These are phyloP conservation scores for Cutaneotrichosporon cutaneum DNA, from an alignment of 1,284 basidiomycete species.

Conservation along the genomic window DNA sequence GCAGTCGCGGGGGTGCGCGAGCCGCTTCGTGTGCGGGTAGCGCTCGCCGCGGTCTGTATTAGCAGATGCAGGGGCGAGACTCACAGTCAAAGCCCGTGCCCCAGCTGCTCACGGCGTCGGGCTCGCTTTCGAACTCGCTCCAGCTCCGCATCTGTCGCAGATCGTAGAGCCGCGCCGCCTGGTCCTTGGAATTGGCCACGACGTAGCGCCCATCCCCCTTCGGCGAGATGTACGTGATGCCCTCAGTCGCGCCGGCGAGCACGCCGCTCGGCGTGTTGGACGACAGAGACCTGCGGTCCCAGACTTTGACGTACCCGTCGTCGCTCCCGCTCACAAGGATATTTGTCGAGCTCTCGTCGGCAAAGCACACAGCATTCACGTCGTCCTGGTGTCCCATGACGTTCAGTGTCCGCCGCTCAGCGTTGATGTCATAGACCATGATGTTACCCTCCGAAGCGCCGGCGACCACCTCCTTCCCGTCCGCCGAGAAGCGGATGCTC, in stretches of 20 bases:
- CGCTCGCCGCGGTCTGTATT: conserved; percentile 63
- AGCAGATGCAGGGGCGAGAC: conserved; percentile 51
- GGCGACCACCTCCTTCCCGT: conserved; percentile 82
- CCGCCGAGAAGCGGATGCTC: conserved; percentile 92
- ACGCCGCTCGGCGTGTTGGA: conserved; percentile 85
- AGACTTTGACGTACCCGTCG: conserved; percentile 91
- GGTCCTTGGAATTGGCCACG: conserved; percentile 97
- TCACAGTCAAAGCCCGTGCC: conserved; percentile 74
- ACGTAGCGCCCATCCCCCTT: conserved; percentile 90
- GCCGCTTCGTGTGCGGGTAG: conserved; percentile 42
- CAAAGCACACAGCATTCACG: conserved; percentile 95
- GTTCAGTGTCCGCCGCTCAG: conserved; percentile 72
- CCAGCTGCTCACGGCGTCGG: conserved; percentile 55
- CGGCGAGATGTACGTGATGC: conserved; percentile 83
- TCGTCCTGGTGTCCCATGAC: conserved; percentile 84
- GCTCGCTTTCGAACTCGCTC: conserved; percentile 64
- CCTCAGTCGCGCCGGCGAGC: conserved; percentile 91
- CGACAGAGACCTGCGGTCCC: conserved; percentile 87
- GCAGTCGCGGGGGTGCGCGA: conserved; percentile 77
- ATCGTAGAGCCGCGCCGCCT: conserved; percentile 89
- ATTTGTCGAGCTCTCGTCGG: conserved; percentile 86
- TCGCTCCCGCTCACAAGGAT: conserved; percentile 91
- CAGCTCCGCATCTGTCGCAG: conserved; percentile 84
- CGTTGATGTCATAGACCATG: conserved; percentile 84
- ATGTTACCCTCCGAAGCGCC: conserved; percentile 54